These are phyloP conservation scores for Pseudopithomyces chartarum DNA, from an alignment of 2,329 filamentous ascomycete genomes.

Conservation along the genomic window DNA sequence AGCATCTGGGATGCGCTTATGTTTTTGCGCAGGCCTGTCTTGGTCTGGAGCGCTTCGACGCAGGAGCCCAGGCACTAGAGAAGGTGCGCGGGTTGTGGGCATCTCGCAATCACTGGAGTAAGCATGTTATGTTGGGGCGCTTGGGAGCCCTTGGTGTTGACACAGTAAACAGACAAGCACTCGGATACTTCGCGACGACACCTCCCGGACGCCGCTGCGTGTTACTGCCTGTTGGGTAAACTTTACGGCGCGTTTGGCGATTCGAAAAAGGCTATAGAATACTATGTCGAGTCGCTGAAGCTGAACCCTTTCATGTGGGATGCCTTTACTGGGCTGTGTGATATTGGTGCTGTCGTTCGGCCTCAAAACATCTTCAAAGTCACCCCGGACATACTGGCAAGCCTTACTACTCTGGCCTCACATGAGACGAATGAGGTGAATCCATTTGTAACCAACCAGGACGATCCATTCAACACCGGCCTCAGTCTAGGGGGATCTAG, in stretches of 20 bases:
- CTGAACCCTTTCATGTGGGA: slow-evolving; percentile 98
- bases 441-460: slow-evolving; percentile 42
- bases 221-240: slow-evolving; percentile 85
- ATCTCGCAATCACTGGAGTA: slow-evolving; percentile 76
- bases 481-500: slow-evolving; percentile 44
- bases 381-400: slow-evolving; percentile 64
- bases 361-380: slow-evolving; percentile 86
- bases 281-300: slow-evolving; percentile 87
- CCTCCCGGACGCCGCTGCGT: slow-evolving; percentile 80
- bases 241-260: slow-evolving; percentile 81
- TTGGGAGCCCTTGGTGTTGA: slow-evolving; percentile 13
- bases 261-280: slow-evolving; percentile 80
- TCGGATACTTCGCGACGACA: slow-evolving; percentile 75
- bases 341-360: slow-evolving; percentile 77
- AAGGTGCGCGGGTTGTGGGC: slow-evolving; percentile 78
- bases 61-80: slow-evolving; percentile 83
- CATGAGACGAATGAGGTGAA: slow-evolving; percentile 31
- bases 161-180: slow-evolving; percentile 63
- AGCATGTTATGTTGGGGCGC: slow-evolving; percentile 41
- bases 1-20: slow-evolving; percentile 85
- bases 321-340: slow-evolving; percentile 86
- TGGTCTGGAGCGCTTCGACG: slow-evolving; percentile 75
- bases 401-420: slow-evolving; percentile 11
- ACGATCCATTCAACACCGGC: slow-evolving; percentile 53
- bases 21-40: slow-evolving; percentile 90